A percentile compares a stretch with the other conserved stretches of the same genome.
These are phyloP conservation scores for Tricholoma hemisulphureum DNA, from an alignment of 768 basidiomycete genomes.

Conservation along the genomic window DNA sequence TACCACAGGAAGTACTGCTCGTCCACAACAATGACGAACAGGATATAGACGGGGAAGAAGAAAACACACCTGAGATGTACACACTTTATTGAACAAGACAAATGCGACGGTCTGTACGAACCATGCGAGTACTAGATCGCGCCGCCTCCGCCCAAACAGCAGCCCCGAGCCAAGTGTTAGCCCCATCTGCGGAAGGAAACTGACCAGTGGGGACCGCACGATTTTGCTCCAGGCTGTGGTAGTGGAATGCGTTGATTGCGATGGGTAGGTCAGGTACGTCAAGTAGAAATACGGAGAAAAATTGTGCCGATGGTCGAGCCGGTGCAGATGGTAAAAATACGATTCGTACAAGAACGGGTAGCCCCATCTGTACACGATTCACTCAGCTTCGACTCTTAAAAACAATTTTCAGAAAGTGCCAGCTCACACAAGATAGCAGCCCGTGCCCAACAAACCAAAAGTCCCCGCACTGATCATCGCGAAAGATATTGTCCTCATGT, in stretches of 20 bases:
- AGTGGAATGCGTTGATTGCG: conserved; percentile 19
- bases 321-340: conserved; percentile 87
- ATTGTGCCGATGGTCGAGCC: conserved; percentile 96
- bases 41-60: not conserved
- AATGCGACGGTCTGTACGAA: conserved; percentile 89
- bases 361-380: conserved; percentile 71
- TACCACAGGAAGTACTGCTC: conserved; percentile 96
- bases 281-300: conserved; percentile 98
- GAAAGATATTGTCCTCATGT: conserved; percentile 59
- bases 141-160: conserved; percentile 55
- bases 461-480: conserved; percentile 64
- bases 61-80: conserved; percentile 82
- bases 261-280: conserved; percentile 83
- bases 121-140: conserved; percentile 79
- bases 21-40: not conserved
- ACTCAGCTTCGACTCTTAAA: not conserved
- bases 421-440: conserved; percentile 76
- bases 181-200: conserved; percentile 81
- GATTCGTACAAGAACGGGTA: conserved; percentile 88
- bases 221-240: conserved; percentile 37
- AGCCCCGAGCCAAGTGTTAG: conserved; percentile 73
- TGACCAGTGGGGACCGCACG: conserved; percentile 71
- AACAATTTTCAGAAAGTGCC: conserved; percentile 11
- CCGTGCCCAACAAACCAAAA: conserved; percentile 57
- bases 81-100: conserved; percentile 98